phyloP scores from a whole-genome alignment of 1,284 basidiomycete genomes.

The Leucoagaricus sp. region DNA sequence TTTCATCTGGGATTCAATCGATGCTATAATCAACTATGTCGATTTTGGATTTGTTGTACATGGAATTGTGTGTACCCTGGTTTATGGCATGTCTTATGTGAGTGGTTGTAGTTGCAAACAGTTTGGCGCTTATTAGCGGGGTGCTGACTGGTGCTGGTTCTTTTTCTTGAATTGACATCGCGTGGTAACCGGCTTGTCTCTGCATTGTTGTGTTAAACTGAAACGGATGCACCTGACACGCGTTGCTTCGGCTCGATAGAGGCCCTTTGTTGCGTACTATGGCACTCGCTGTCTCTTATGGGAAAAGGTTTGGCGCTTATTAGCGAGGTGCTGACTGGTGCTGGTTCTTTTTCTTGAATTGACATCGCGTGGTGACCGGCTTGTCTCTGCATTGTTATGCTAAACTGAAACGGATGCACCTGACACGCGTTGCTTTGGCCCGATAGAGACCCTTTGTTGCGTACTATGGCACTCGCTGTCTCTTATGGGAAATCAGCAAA shows the following conservation, averaged over 20 bases:
- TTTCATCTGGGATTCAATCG: conserved; percentile 67
- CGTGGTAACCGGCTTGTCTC: not conserved
- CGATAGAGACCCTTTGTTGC: conserved; percentile 69
- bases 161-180: not conserved
- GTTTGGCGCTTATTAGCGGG: not conserved
- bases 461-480: conserved; percentile 69
- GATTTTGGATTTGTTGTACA: conserved; percentile 66
- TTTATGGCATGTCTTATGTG: conserved; percentile 65
- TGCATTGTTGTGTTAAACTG: not conserved
- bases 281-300: conserved; percentile 69
- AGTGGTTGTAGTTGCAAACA: conserved; percentile 27
- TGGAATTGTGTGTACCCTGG: conserved; percentile 60
- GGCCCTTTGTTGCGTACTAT: conserved; percentile 75
- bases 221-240: not conserved
- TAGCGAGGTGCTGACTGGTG: not conserved
- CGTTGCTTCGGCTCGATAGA: conserved; percentile 38
- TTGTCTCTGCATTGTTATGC: not conserved
- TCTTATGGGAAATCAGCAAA: conserved; percentile 80
- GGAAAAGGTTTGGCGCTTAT: not conserved
- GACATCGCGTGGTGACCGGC: conserved; percentile 1
- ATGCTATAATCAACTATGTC: conserved; percentile 54
- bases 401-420: not conserved
- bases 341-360: not conserved
- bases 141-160: not conserved
- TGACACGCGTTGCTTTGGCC: not conserved